Base-by-base conservation (phyloP, 306 rosid genomes). In the Canavalia gladiata region DNA sequence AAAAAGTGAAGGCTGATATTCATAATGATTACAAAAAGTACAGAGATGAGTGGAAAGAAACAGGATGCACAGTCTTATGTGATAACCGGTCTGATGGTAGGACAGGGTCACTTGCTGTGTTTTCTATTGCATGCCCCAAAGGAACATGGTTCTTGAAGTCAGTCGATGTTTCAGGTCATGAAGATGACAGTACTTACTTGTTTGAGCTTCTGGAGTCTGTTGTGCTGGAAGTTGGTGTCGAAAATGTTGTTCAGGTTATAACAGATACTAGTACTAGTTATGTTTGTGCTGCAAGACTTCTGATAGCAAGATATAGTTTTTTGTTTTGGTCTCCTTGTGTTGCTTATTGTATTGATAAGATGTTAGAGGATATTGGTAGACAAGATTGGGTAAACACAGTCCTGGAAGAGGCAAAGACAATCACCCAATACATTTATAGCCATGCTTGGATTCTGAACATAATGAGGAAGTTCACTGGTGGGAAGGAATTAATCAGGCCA, bases 261-360 rank as follows among this genome's bases (percentile, higher is more conserved):
- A 90, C 95, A 2, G 85, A 92, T 78, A 70, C 90, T 34, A 70
- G 89, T 68, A 84, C 84, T 68, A 80, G 90, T 87, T 87, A 80
- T 78, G 85, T 83, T 70, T 85, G 83, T 72, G 95, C 87, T 9
- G 93, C 92, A 55, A 83, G 89, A 71, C 85, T 78, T 84, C 92
- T 92, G 64, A 88, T 85, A 91, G 82, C 79, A 54, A 89, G 87
- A 80, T 92, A 92, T 88, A 84, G 51, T 68, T 81, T 93, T 68
- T 80, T 92, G 84, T 90, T 92, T 89, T 90, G 93, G 94, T 90
- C 97, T 83, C 91, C 95, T 75, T 90, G 92, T 76, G 90, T 87
- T 31, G 82, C 93, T 75, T 75, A 86, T 75, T 89, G 97, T 74
- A 69, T 92, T 2, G 87, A 87, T 80, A 88, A 85, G 82, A 89